Conservation (phyloP, 2,329 filamentous ascomycete genomes). For the Colletotrichum musicola region DNA sequence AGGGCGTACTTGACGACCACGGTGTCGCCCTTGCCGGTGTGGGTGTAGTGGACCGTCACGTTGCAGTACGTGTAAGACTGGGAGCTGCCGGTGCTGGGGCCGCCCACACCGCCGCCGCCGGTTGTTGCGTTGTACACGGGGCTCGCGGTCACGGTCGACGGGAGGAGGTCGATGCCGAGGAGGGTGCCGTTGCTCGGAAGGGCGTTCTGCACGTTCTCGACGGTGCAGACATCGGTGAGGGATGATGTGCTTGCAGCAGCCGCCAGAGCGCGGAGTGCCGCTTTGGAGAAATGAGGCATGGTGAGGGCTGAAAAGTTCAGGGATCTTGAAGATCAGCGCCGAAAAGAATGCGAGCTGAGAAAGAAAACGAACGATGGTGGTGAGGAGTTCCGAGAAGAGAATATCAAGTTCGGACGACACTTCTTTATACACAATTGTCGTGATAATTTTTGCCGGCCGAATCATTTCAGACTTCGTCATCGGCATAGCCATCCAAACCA, state of each 20-base stretch:
- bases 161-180: constrained; percentile 45
- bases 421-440: not conserved
- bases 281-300: constrained; percentile 25
- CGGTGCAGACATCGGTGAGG: constrained; percentile 42
- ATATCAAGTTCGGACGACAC: not conserved
- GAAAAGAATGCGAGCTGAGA: not conserved
- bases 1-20: constrained; percentile 57
- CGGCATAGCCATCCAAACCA: not conserved
- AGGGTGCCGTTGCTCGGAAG: constrained; percentile 43
- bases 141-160: constrained; percentile 19
- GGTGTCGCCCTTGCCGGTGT: constrained; percentile 51
- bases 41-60: constrained; percentile 59
- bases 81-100: constrained; percentile 47
- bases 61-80: constrained; percentile 58
- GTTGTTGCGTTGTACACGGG: constrained; percentile 40
- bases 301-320: not conserved
- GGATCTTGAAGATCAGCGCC: too few relatives aligned
- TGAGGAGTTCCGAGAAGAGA: not conserved
- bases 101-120: constrained; percentile 45
- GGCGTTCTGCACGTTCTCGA: constrained; percentile 41
- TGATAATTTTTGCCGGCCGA: not conserved
- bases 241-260: constrained; percentile 38
- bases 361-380: not conserved
- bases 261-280: constrained; percentile 16
- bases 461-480: not conserved